Conservation (phyloP, 495 filamentous ascomycete genomes). For the Xylaria curta region DNA sequence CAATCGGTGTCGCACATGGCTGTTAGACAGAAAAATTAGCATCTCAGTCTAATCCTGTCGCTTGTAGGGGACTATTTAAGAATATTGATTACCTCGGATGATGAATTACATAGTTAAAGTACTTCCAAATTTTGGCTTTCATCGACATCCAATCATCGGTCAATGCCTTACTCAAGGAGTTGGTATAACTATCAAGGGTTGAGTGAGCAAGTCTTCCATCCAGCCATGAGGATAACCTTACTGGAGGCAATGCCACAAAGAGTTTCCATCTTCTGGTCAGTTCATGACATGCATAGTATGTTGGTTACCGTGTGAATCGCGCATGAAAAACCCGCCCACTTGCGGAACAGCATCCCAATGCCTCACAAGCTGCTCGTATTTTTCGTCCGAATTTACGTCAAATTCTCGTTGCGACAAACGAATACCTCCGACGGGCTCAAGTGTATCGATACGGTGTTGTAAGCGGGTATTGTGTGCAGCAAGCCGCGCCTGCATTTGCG, state of each 20-base stretch:
- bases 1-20: neutral
- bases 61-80: neutral
- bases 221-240: neutral
- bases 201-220: neutral
- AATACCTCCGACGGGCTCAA: neutral
- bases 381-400: neutral
- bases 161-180: neutral
- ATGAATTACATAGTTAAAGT: conserved; percentile 8
- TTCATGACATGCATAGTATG: neutral
- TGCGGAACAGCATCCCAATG: neutral
- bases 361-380: neutral
- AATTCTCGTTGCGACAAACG: neutral
- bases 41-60: neutral
- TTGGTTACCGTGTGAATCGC: neutral
- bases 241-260: conserved; percentile 5
- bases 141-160: neutral
- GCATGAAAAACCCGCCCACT: neutral
- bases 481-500: neutral
- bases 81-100: neutral
- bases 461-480: neutral
- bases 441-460: neutral
- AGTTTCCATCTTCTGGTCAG: conserved; percentile 1
- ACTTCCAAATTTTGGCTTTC: neutral
- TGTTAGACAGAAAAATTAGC: neutral
- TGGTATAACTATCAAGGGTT: neutral